A percentile compares a stretch with the other conserved stretches of the same genome.
Evolutionary conservation across 73 alveolate genomes (phyloP).

Genomic region (Symbiodinium pilosum): DNA sequence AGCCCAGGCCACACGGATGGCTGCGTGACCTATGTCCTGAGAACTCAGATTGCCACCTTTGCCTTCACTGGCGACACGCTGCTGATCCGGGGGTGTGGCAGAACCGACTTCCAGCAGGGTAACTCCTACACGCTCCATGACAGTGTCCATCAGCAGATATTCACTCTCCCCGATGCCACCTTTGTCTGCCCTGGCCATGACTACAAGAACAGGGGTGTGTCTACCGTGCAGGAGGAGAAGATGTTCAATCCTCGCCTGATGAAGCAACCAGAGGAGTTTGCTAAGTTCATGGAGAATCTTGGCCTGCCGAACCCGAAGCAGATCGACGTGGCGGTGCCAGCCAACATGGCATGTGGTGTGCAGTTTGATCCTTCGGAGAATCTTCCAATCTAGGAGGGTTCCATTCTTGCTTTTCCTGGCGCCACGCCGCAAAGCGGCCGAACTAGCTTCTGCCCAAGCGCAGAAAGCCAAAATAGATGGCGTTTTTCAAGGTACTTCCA

Average conservation of each 20-base stretch:
- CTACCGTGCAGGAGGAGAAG: constrained; percentile 62
- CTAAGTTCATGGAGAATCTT: constrained; percentile 50
- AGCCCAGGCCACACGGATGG: constrained; percentile 94
- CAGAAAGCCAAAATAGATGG: not conserved
- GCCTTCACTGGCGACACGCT: constrained; percentile 90
- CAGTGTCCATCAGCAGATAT: constrained; percentile 39
- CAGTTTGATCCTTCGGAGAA: constrained; percentile 25
- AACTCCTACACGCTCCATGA: not conserved
- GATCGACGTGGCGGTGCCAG: constrained; percentile 91
- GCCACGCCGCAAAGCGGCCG: no score
- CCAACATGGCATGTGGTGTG: constrained; percentile 64
- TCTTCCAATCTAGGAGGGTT: not conserved
- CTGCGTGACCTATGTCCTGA: constrained; percentile 37
- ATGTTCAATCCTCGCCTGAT: constrained; percentile 71
- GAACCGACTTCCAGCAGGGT: constrained; percentile 79
- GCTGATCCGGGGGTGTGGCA: constrained; percentile 69
- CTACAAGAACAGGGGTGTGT: constrained; percentile 52
- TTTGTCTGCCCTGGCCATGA: constrained; percentile 79
- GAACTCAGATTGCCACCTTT: not conserved
- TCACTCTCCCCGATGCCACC: constrained; percentile 25
- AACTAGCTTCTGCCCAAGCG: not conserved
- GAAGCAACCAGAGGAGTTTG: constrained; percentile 45
- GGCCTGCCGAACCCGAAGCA: constrained; percentile 62
- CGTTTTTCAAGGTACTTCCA: no score
- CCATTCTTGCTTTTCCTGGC: not conserved